A percentile compares a stretch with the other conserved stretches of the same genome.
These are phyloP conservation scores for Podila clonocystis DNA, from an alignment of 192 early-diverging fungal species.

Conservation along the genomic window DNA sequence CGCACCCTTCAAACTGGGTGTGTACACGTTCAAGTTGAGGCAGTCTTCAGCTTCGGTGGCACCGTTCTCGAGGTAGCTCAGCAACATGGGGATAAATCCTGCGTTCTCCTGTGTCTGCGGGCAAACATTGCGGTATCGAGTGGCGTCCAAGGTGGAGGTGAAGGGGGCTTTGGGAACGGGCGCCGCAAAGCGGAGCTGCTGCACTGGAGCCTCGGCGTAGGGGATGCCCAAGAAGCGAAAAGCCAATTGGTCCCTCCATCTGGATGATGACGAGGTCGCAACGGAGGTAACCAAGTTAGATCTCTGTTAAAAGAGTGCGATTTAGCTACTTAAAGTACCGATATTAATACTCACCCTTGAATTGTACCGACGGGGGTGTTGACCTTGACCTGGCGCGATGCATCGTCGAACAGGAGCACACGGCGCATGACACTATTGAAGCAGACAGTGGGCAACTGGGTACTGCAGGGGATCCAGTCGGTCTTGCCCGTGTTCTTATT, in stretches of 20 bases:
- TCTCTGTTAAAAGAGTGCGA: too few relatives aligned
- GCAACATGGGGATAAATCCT: constrained; percentile 16
- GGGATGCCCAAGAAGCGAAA: constrained; percentile 59
- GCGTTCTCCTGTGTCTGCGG: constrained; percentile 43
- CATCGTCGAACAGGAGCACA: constrained; percentile 34
- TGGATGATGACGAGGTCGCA: too few relatives aligned
- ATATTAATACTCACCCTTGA: constrained; percentile 6
- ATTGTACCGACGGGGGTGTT: constrained; percentile 35
- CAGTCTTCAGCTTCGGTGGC: constrained; percentile 62
- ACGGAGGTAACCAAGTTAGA: too few relatives aligned
- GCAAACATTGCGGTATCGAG: constrained; percentile 35
- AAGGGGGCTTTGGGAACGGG: constrained; percentile 50
- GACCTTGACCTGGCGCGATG: constrained; percentile 47
- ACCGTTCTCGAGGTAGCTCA: constrained; percentile 27
- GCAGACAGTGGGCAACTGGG: constrained; percentile 25
- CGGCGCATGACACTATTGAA: constrained; percentile 40
- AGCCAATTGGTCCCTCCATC: constrained; percentile 36
- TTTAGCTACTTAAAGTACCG: too few relatives aligned
- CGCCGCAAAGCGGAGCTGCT: constrained; percentile 52
- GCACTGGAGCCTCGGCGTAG: constrained; percentile 57
- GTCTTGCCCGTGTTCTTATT: constrained; percentile 43
- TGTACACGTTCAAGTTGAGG: constrained; percentile 63
- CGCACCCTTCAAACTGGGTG: constrained; percentile 43
- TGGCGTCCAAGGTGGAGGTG: constrained; percentile 23
- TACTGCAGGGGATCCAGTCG: constrained; percentile 36